These are phyloP conservation scores for Stenogyne calaminthoides DNA, from an alignment of 305 asterid species.

Conservation along the genomic window DNA sequence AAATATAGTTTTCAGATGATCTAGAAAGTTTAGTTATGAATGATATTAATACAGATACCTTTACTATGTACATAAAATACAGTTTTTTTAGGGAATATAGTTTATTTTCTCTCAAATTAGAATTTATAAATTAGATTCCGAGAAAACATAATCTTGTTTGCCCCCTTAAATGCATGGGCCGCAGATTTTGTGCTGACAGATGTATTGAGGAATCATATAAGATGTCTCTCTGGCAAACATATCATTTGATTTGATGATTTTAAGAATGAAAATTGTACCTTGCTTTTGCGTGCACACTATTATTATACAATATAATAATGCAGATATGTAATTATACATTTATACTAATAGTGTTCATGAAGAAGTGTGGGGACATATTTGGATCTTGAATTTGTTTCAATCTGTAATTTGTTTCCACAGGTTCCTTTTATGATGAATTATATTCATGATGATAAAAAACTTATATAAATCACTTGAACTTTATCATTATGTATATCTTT, in stretches of 20 bases:
- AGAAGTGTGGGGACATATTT: conserved; percentile 12
- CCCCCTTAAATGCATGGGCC: neutral
- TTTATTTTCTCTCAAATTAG: too few species aligned
- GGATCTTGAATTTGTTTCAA: neutral
- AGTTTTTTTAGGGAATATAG: too few species aligned
- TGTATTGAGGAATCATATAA: conserved; percentile 9
- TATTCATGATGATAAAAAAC: too few species aligned
- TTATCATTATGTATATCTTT: too few species aligned
- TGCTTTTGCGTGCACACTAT: neutral
- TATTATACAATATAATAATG: neutral
- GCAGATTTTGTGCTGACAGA: neutral
- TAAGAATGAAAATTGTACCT: neutral
- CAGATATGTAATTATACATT: neutral
- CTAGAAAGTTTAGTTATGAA: too few species aligned
- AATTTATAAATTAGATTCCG: neutral
- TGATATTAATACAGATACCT: too few species aligned
- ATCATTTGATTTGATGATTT: conserved; percentile 7
- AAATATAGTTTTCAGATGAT: too few species aligned
- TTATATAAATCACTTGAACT: too few species aligned
- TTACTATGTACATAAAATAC: neutral
- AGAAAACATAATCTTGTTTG: too few species aligned
- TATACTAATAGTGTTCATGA: neutral
- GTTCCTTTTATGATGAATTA: neutral
- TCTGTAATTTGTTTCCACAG: neutral
- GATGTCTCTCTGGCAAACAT: neutral